These are phyloP conservation scores for Potentilla sterilis DNA, from an alignment of 306 rosid genomes.

Conservation along the genomic window DNA sequence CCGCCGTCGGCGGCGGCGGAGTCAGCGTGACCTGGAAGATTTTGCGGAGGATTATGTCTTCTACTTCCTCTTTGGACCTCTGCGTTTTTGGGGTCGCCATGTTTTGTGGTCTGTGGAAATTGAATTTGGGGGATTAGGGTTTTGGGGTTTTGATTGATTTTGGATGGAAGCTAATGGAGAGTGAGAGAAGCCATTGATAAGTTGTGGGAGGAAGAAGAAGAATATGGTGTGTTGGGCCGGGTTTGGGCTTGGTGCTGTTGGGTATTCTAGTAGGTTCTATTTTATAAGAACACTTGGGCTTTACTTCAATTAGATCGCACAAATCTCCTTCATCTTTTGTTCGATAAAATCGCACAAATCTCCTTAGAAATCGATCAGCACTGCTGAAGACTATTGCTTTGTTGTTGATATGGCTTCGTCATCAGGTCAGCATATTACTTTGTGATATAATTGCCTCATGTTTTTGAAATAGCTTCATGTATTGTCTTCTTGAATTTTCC, in stretches of 20 bases:
- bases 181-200: not conserved
- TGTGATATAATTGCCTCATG: too few relatives aligned
- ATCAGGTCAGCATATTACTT: too few relatives aligned
- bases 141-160: not conserved
- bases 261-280: not conserved
- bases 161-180: not conserved
- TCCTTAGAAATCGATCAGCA: too few relatives aligned
- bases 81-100: slow-evolving; percentile 79
- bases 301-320: too few relatives aligned
- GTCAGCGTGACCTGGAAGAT: slow-evolving; percentile 70
- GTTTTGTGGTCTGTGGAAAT: too few relatives aligned
- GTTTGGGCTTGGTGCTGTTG: not conserved
- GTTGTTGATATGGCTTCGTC: too few relatives aligned
- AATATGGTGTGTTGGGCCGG: not conserved
- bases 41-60: slow-evolving; percentile 80
- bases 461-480: too few relatives aligned
- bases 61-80: slow-evolving; percentile 74
- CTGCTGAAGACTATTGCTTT: too few relatives aligned
- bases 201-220: not conserved
- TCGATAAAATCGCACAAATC: too few relatives aligned
- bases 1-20: slow-evolving; percentile 13
- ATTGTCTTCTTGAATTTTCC: too few relatives aligned
- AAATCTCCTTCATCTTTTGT: too few relatives aligned
- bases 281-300: not conserved
- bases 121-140: not conserved